Percentiles rank a stretch among this genome's conserved stretches.
Evolutionary conservation across 352 stramenopile species (phyloP).

Genomic region (Phytopythium ostracodes): DNA sequence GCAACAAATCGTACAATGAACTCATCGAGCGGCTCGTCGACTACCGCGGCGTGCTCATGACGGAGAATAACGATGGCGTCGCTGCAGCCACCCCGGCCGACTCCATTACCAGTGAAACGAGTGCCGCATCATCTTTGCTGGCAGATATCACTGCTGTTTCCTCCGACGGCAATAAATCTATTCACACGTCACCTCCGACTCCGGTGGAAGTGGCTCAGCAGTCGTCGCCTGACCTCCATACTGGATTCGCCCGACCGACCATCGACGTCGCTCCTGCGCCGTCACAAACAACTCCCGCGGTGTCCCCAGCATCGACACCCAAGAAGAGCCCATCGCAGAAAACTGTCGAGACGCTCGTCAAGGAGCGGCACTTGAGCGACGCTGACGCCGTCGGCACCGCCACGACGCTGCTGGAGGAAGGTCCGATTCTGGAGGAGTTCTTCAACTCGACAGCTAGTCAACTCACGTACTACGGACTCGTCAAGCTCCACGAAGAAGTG

Average conservation of each 20-base stretch:
- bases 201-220: constrained; percentile 4
- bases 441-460: constrained; percentile 89
- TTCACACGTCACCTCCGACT: neutral
- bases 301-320: constrained; percentile 17
- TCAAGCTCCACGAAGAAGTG: constrained; percentile 90
- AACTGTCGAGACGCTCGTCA: constrained; percentile 71
- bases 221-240: constrained; percentile 9
- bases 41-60: constrained; percentile 71
- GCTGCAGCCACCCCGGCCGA: neutral
- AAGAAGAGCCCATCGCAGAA: constrained; percentile 66
- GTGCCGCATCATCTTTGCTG: neutral
- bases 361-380: constrained; percentile 72
- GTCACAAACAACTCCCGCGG: neutral
- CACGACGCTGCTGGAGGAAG: constrained; percentile 66
- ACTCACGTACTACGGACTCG: constrained; percentile 93
- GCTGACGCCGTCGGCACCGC: constrained; percentile 54
- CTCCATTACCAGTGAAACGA: neutral
- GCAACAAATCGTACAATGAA: constrained; percentile 97
- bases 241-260: constrained; percentile 29
- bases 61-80: constrained; percentile 28
- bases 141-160: neutral
- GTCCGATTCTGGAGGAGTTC: constrained; percentile 86
- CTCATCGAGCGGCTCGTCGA: constrained; percentile 94
- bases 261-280: constrained; percentile 34
- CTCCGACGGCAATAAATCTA: constrained; percentile 8